Conservation (phyloP, 352 stramenopile species). For the Globisporangium uncinulatum region DNA sequence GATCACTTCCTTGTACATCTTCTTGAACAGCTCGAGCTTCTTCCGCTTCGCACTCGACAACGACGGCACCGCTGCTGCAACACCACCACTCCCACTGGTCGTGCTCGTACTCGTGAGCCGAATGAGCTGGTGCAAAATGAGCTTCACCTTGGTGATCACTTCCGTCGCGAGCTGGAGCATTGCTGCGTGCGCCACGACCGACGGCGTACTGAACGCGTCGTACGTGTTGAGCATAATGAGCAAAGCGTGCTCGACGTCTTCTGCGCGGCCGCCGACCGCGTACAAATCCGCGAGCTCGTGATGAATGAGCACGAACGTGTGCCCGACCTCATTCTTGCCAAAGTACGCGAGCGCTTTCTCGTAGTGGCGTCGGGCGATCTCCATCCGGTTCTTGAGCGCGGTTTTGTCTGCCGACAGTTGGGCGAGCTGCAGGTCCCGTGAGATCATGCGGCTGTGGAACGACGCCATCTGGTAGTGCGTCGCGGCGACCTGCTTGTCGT, state of each 20-base stretch:
- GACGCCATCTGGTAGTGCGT: constrained; percentile 86
- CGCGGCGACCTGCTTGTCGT: constrained; percentile 65
- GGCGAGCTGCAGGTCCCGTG: constrained; percentile 22
- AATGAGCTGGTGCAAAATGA: constrained; percentile 59
- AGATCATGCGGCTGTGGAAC: constrained; percentile 64
- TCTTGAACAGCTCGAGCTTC: constrained; percentile 71
- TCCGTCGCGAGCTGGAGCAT: constrained; percentile 34
- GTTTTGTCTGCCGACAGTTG: constrained; percentile 1
- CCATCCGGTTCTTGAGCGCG: constrained; percentile 59
- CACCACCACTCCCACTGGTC: constrained; percentile 13
- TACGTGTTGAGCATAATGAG: constrained; percentile 74
- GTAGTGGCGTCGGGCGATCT: constrained; percentile 80
- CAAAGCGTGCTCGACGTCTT: constrained; percentile 77
- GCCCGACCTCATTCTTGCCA: constrained; percentile 50
- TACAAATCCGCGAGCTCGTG: constrained; percentile 77
- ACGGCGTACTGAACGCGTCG: constrained; percentile 41
- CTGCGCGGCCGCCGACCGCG: constrained; percentile 45
- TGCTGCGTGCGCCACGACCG: constrained; percentile 10
- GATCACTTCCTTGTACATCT: constrained; percentile 84
- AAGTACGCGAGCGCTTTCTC: constrained; percentile 82
- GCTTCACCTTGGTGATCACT: constrained; percentile 53
- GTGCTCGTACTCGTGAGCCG: constrained; percentile 21
- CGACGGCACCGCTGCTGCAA: constrained; percentile 6
- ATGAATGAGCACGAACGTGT: constrained; percentile 82
- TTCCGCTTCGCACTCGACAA: constrained; percentile 20